These are phyloP conservation scores for Aspergillus diversus DNA, from an alignment of 495 filamentous ascomycete species.

Conservation along the genomic window DNA sequence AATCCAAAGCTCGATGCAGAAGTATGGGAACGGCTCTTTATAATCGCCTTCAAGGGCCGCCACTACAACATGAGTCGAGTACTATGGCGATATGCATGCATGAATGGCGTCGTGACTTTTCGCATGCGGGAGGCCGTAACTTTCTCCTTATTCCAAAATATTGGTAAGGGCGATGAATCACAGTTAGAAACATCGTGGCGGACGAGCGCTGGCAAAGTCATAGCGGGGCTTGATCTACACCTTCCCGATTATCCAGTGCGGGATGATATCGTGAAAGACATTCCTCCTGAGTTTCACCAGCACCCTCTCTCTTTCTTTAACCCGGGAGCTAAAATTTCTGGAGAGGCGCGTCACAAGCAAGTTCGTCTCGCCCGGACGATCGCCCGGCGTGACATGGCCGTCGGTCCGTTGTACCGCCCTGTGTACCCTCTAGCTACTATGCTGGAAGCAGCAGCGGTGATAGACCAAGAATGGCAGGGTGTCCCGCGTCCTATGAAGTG, in stretches of 20 bases:
- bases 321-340: slow-evolving; percentile 20
- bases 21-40: slow-evolving; percentile 41
- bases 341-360: slow-evolving; percentile 32
- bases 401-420: slow-evolving; percentile 28
- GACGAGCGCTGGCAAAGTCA: slow-evolving; percentile 41
- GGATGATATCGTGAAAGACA: slow-evolving; percentile 16
- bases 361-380: slow-evolving; percentile 31
- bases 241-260: slow-evolving; percentile 16
- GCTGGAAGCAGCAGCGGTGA: slow-evolving; percentile 34
- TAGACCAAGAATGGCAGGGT: slow-evolving; percentile 38
- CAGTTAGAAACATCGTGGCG: slow-evolving; percentile 29
- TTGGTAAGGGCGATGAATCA: slow-evolving; percentile 8
- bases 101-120: slow-evolving; percentile 36
- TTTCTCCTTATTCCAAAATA: slow-evolving; percentile 33
- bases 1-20: slow-evolving; percentile 16
- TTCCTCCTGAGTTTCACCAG: slow-evolving; percentile 37
- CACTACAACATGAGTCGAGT: slow-evolving; percentile 50
- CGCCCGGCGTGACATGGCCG: slow-evolving; percentile 34
- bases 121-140: slow-evolving; percentile 39
- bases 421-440: slow-evolving; percentile 31
- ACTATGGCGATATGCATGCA: slow-evolving; percentile 54
- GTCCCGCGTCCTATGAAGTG: slow-evolving; percentile 31
- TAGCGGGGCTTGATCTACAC: slow-evolving; percentile 39
- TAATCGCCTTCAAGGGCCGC: slow-evolving; percentile 40
- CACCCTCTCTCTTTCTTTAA: slow-evolving; percentile 35